Evolutionary conservation across 2,329 filamentous ascomycete species (phyloP).

Genomic region (Dactylellina haptotyla): DNA sequence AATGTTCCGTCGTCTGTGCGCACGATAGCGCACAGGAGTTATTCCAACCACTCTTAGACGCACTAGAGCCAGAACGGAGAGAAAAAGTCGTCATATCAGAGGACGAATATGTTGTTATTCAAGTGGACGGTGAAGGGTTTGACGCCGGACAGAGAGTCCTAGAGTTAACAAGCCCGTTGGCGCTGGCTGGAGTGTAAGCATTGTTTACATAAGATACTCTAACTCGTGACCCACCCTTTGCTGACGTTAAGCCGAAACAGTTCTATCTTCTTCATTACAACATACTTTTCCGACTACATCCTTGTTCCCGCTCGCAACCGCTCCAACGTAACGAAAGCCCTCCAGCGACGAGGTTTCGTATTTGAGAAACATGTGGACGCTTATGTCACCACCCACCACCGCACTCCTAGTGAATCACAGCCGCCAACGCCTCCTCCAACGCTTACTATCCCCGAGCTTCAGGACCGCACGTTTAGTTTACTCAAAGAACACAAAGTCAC

Average conservation of each 20-base stretch:
- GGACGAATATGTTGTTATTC: conserved; percentile 87
- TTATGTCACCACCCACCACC: conserved; percentile 69
- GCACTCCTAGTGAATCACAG: conserved; percentile 63
- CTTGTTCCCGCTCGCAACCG: conserved; percentile 82
- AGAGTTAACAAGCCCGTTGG: conserved; percentile 88
- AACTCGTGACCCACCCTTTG: neutral
- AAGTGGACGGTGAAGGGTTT: conserved; percentile 87
- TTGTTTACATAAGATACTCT: neutral
- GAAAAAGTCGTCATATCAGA: conserved; percentile 76
- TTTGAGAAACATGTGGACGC: conserved; percentile 77
- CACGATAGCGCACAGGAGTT: conserved; percentile 76
- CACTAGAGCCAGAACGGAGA: conserved; percentile 66
- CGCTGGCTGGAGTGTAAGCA: conserved; percentile 82
- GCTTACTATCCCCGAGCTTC: conserved; percentile 79
- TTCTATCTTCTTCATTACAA: conserved; percentile 98
- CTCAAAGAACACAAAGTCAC: conserved; percentile 80
- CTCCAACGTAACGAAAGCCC: conserved; percentile 76
- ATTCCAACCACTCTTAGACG: conserved; percentile 76
- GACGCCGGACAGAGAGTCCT: conserved; percentile 91
- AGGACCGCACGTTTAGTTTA: conserved; percentile 82
- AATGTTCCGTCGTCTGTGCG: conserved; percentile 92
- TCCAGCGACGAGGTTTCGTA: conserved; percentile 82
- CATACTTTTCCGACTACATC: conserved; percentile 97
- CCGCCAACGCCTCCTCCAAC: conserved; percentile 76
- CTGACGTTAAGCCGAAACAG: conserved; percentile 60